Conservation (phyloP, 2,329 filamentous ascomycete species). For the Albophoma yamanashiensis region DNA sequence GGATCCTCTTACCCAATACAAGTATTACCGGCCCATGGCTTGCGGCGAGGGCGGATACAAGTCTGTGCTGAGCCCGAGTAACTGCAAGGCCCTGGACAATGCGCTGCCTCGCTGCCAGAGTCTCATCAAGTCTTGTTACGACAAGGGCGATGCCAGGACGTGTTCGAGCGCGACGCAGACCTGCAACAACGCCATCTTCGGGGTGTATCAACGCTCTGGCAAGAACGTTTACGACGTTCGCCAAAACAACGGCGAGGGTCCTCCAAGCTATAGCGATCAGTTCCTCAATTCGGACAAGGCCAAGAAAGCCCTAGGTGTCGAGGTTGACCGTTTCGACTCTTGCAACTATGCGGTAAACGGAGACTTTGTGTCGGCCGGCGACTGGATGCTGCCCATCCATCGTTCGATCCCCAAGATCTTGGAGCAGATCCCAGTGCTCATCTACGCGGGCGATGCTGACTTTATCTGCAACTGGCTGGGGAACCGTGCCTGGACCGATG, state of each 20-base stretch:
- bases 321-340: slow-evolving; percentile 79
- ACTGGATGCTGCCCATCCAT: slow-evolving; percentile 98
- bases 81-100: slow-evolving; percentile 85
- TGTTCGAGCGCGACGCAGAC: slow-evolving; percentile 92
- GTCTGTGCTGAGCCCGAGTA: slow-evolving; percentile 64
- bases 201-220: slow-evolving; percentile 83
- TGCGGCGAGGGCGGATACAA: slow-evolving; percentile 91
- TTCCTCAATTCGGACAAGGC: slow-evolving; percentile 80
- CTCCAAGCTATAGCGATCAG: slow-evolving; percentile 81
- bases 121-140: slow-evolving; percentile 84
- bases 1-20: slow-evolving; percentile 85
- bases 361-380: slow-evolving; percentile 75
- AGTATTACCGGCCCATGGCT: slow-evolving; percentile 92
- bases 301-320: slow-evolving; percentile 76
- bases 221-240: slow-evolving; percentile 93
- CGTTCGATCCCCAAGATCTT: slow-evolving; percentile 75
- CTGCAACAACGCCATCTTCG: slow-evolving; percentile 92
- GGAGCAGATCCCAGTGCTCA: slow-evolving; percentile 82
- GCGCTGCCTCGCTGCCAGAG: slow-evolving; percentile 78
- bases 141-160: slow-evolving; percentile 76
- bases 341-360: slow-evolving; percentile 98
- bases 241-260: slow-evolving; percentile 72
- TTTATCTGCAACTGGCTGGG: slow-evolving; percentile 97
- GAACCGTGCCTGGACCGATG: slow-evolving; percentile 89
- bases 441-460: slow-evolving; percentile 85